Evolutionary conservation across 1,139 yeast species (phyloP).

Genomic region (Kodamaea ohmeri): DNA sequence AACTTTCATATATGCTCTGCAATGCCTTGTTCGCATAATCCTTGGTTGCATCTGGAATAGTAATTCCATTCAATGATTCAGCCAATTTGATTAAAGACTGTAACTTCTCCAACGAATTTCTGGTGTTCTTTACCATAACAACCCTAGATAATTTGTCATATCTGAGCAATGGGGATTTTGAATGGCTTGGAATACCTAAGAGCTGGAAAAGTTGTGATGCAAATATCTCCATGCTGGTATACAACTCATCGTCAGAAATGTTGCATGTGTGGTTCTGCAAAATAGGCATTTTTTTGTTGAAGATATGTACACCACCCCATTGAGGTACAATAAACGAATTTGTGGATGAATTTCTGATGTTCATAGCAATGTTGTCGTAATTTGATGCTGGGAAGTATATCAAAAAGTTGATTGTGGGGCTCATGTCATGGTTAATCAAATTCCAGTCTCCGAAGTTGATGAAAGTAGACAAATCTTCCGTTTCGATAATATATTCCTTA

Average conservation of each 20-base stretch:
- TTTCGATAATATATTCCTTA: conserved; percentile 36
- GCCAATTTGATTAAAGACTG: conserved; percentile 69
- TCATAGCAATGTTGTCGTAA: conserved; percentile 41
- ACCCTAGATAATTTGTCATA: conserved; percentile 66
- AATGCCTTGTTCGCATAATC: conserved; percentile 45
- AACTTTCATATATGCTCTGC: conserved; percentile 30
- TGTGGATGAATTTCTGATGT: conserved; percentile 47
- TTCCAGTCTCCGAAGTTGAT: conserved; percentile 81
- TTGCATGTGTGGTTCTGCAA: conserved; percentile 20
- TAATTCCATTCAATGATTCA: conserved; percentile 67
- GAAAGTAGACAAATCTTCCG: conserved; percentile 59
- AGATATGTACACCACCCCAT: conserved; percentile 75
- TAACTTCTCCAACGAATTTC: conserved; percentile 53
- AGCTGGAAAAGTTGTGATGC: conserved; percentile 71
- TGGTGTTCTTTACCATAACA: conserved; percentile 53
- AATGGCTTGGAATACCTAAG: conserved; percentile 58
- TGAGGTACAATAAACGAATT: conserved; percentile 82
- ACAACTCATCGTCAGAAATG: conserved; percentile 46
- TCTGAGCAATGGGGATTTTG: conserved; percentile 58
- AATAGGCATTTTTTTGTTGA: conserved; percentile 41
- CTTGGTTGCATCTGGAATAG: conserved; percentile 71
- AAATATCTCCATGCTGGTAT: conserved; percentile 64
- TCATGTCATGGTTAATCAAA: conserved; percentile 50
- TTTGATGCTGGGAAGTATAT: conserved; percentile 57
- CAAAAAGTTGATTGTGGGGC: conserved; percentile 70